Percentiles rank a stretch among this genome's conserved stretches.
Conservation (phyloP, 441 rosid species). For the Pelargonium myrrhifolium region DNA sequence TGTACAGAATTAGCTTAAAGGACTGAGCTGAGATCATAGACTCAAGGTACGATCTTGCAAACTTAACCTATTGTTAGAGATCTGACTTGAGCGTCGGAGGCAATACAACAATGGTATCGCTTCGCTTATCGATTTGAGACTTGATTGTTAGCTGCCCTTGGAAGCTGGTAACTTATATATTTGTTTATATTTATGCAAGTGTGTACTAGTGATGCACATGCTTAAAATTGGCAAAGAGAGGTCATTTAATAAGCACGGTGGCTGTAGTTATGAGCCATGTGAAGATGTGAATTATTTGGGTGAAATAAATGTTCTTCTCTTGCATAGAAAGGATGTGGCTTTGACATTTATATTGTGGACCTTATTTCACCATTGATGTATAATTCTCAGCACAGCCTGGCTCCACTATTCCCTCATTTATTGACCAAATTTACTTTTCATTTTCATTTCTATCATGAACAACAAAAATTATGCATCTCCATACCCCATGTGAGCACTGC, state of each 20-base stretch:
- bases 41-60: too few species aligned
- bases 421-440: neutral
- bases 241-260: slow-evolving; percentile 1
- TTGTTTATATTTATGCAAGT: neutral
- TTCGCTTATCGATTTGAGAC: neutral
- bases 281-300: neutral
- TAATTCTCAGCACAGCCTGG: slow-evolving; percentile 2
- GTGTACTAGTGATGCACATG: neutral
- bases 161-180: neutral
- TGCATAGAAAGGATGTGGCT: neutral
- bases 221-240: neutral
- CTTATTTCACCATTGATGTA: neutral
- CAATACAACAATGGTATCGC: too few species aligned
- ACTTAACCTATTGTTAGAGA: too few species aligned
- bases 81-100: too few species aligned
- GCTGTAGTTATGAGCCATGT: neutral
- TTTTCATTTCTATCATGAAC: neutral
- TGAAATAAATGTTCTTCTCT: neutral
- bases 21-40: too few species aligned
- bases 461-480: too few species aligned
- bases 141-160: neutral
- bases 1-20: too few species aligned
- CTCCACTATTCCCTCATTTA: neutral
- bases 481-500: too few species aligned
- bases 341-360: neutral